Base-by-base conservation (phyloP, 179 eudicot species). In the Corrigiola litoralis region DNA sequence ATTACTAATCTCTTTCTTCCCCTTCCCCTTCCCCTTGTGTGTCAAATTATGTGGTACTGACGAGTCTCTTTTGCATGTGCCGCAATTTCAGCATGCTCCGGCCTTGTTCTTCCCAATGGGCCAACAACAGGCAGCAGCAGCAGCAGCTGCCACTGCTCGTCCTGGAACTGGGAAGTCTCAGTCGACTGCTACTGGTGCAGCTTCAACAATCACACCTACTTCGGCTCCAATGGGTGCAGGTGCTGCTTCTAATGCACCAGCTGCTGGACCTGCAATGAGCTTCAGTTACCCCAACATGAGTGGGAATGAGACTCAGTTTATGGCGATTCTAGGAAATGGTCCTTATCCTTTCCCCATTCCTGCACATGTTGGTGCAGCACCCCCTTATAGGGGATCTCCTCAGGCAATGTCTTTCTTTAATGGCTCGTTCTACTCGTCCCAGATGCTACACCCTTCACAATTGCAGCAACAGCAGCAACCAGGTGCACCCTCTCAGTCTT, bases 51-150 rank as follows among this genome's bases (percentile, higher is more conserved):
- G 47, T 21, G 7, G 21, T 34, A 1, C 25, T 33, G 45, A 33
- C 16, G 4, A 24, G 16, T 11, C 4, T 18, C 25, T 27, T 21
- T 53, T 3, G n/a, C n/a, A n/a, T 28, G 0, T 51, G 57, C 1
- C 23, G 21, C 13, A 51, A 33, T 79, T 69, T 58, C 85, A 85
- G 90, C 90, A 79, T 40, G 95, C 79, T 12, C 99, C 95, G 56
- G 85, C 95, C 27, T 83, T 91, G 70, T 80, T 91, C 63, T 91
- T 95, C 67, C 99, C 99, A 11, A 71, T 95, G 82, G 82, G 79
- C 66, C 99, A 95, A 72, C 97, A 90, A 36, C 98, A 83, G 60
- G 82, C 79, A 1, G 68, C 68, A 16, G 62, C 51, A 8, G 56
- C 66, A 72, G 38, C 76, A 3, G 68, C 76, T 5, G 85, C 84